Base-by-base conservation (phyloP, 176 grass and related monocot species). In the Rhipidocladum racemiflorum region DNA sequence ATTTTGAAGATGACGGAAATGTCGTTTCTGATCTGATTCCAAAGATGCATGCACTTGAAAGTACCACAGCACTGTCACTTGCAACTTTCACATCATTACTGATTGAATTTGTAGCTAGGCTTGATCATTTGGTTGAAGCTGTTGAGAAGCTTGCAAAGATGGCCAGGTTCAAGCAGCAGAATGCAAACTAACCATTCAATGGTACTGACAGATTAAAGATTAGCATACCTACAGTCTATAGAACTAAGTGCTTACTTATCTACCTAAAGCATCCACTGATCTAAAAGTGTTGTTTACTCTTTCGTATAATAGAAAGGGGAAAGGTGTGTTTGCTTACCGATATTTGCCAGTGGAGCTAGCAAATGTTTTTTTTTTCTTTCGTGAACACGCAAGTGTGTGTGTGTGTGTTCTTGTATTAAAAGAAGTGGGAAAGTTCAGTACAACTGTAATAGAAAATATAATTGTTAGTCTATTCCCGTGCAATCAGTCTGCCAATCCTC, bases 81-180 rank as follows among this genome's bases (percentile, higher is more conserved):
- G 84, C 30, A 1, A 93, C 89, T 59, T 97, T 91, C 74, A 88
- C 91, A 65, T 93, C 94, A 9, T 76, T 93, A 72, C 77, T 93
- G 42, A 93, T 97, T 55, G 91, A 97, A 65, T 91, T 97, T 72
- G 87, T 94, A 70, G 91, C 86, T 32, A 88, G 91, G 85, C 88
- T 94, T 44, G 88, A 94, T 70, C 91, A 91, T 80, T 85, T 97
- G 84, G 94, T 97, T 28, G 94, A 93, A 63, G 94, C 94, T 6
- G 91, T 83, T 50, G 94, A 91, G 77, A 92, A 79, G 74, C 89
- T 97, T 9, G 87, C 94, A 20, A 88, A 61, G 21, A 77, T 87
- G 86, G 83, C 92, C 38, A 86, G 83, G 81, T 94, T 94, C 83
- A 94, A 89, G 65, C 75, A 89, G 78, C 83, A 89, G 7, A 77